Evolutionary conservation across 2,329 filamentous ascomycete genomes (phyloP), one percentile per base, ranked within the genome.

Genomic region (Botrytis cinerea): DNA sequence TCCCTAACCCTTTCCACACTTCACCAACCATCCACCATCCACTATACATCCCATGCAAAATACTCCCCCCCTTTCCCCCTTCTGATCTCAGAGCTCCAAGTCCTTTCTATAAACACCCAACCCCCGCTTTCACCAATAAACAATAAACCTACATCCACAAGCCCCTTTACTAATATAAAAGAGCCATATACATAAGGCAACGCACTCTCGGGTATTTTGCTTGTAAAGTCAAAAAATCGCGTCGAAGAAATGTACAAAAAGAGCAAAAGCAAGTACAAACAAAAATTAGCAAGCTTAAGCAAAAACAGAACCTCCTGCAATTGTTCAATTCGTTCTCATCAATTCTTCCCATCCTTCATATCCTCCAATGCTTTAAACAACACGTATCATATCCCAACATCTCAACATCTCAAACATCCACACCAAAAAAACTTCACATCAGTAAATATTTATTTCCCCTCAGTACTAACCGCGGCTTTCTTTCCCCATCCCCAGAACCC

Each of bases 401-500:
- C 40, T 35, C 51, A 43, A 45, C 22, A 59, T 51, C 51, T 54
- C 51, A 57, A 54, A 57, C n/a, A 18, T 18, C 51, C 51, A 18
- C 40, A 18, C 62, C 46, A 59, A 68, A 43, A 43, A 57, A 57
- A 32, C 51, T 57, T 32, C 14, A 8, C 2, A 57, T 57, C 51
- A 57, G 43, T 12, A 48, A 12, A 16, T 2, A 32, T 60, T 16
- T 72, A 59, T 61, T 70, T 61, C 20, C 40, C 67, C 9, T 61
- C 51, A n/a, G 51, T n/a, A 8, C 38, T 60, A 61, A 35, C 40
- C 38, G 45, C 46, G 14, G 70, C 22, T 25, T 59, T 72, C 62
- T 72, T 72, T 60, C 70, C 70, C 70, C 70, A 72, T 8, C 62
- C 70, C 70, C 70, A 72, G 28, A 72, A 72, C 12, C 70, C 70